phyloP scores from a whole-genome alignment of 2,329 filamentous ascomycete genomes.

The Botrytis elliptica region DNA sequence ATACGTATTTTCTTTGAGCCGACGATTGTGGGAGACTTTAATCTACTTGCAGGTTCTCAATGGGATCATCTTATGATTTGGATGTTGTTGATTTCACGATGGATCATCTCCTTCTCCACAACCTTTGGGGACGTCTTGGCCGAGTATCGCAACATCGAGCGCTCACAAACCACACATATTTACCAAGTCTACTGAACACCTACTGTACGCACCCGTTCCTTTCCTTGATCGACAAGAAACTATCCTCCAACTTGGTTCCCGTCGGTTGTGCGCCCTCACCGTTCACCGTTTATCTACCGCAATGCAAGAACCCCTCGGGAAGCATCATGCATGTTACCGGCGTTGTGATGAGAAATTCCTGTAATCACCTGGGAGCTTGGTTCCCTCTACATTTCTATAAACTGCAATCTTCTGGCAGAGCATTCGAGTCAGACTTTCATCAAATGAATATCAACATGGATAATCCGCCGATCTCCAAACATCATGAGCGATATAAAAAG shows the following conservation, averaged over 20 bases:
- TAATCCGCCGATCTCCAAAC: conserved; percentile 1
- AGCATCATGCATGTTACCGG: conserved; percentile 11
- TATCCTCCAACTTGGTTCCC: background rate
- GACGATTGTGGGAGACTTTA: background rate
- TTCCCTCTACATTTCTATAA: background rate
- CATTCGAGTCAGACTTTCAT: background rate
- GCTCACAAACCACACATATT: background rate
- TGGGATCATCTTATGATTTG: background rate
- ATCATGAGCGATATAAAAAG: background rate
- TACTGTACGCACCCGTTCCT: background rate
- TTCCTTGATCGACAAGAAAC: conserved; percentile 12
- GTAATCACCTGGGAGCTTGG: too few relatives aligned
- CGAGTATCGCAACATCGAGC: background rate
- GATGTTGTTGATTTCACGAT: background rate
- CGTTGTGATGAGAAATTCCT: background rate
- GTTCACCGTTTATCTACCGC: background rate
- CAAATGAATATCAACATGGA: conserved; percentile 21
- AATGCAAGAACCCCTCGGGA: conserved; percentile 12
- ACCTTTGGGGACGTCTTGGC: background rate
- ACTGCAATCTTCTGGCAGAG: conserved; percentile 12
- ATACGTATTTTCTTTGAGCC: too few relatives aligned
- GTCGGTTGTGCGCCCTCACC: background rate
- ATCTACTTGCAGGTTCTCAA: background rate
- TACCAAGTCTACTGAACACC: background rate
- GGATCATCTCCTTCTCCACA: background rate